Evolutionary conservation across 2,329 filamentous ascomycete species (phyloP), one percentile per base, ranked within the genome.

Genomic region (Ceratocystis lukuohia): DNA sequence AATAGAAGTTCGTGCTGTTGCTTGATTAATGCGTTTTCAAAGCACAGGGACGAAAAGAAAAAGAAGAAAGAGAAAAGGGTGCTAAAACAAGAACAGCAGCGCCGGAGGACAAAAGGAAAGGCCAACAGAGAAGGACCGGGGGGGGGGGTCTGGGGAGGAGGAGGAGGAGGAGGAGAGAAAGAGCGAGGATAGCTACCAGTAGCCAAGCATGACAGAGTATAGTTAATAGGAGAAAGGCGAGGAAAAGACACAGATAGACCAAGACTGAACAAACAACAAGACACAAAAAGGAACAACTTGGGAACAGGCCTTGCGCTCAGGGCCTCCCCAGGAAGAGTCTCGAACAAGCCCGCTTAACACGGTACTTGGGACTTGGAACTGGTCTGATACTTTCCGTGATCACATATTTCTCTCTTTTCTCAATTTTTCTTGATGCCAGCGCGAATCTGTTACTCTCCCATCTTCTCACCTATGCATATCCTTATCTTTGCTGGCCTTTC

Each of bases 51-150:
- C 30, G 20, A 53, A 53, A 50, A 48, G 17, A 20, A 53, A 48
- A 63, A 66, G 61, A 53, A 59, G 37, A 66, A 22, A 41, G 46
- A 66, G 61, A 63, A 57, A 46, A 41, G 44, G 20, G 48, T 50
- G 22, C 53, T 57, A 57, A 57, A 57, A 57, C 22, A n/a, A 57
- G 53, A 57, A 57, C 53, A 57, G 53, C 53, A 30, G 53, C 53
- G 25, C 22, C 10, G 4, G 53, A 28, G 28, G 50, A 57, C 20
- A 65, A 44, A 65, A 45, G 37, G 17, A 46, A 33, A 64, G 45
- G 20, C 37, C 17, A 48, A 5, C 20, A 48, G 46, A 22, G 17
- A 48, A 48, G 46, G 53, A 30, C 53, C 7, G 53, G 22, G 22
- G 50, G 20, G 20, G 20, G 20, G 22, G 53, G 53, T 10, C 22